Evolutionary conservation across 805 yeast genomes (phyloP).

Genomic region (Candida glaebosa): DNA sequence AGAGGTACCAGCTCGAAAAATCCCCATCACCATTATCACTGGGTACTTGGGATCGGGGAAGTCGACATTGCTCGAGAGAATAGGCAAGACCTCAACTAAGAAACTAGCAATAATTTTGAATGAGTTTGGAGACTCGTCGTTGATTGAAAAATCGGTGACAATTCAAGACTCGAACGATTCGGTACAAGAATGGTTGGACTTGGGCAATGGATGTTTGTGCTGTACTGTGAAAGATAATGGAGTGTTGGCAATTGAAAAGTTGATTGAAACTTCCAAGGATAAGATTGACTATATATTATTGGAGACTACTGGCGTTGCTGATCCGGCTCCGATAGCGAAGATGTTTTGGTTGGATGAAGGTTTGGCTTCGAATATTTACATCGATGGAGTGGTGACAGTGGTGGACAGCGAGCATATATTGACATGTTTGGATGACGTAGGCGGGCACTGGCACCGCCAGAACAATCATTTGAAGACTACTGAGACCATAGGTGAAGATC

Average conservation of each 20-base stretch:
- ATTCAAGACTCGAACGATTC: slow-evolving; percentile 48
- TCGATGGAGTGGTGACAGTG: slow-evolving; percentile 90
- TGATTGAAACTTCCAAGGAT: slow-evolving; percentile 67
- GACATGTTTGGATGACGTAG: slow-evolving; percentile 64
- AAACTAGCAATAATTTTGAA: slow-evolving; percentile 86
- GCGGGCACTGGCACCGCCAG: slow-evolving; percentile 64
- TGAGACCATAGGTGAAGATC: slow-evolving; percentile 19
- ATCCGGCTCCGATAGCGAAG: slow-evolving; percentile 94
- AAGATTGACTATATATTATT: slow-evolving; percentile 85
- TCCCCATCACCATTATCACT: slow-evolving; percentile 90
- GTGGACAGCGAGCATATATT: slow-evolving; percentile 70
- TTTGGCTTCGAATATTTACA: slow-evolving; percentile 73
- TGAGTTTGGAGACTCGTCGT: slow-evolving; percentile 89
- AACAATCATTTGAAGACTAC: slow-evolving; percentile 23
- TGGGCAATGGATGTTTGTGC: slow-evolving; percentile 95
- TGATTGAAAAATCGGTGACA: slow-evolving; percentile 82
- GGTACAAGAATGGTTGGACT: slow-evolving; percentile 91
- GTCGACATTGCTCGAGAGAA: slow-evolving; percentile 73
- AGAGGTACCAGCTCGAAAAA: slow-evolving; percentile 35
- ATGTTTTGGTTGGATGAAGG: slow-evolving; percentile 99
- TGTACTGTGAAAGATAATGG: slow-evolving; percentile 96
- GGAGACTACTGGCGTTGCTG: slow-evolving; percentile 96
- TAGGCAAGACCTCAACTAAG: slow-evolving; percentile 67
- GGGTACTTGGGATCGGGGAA: slow-evolving; percentile 97
- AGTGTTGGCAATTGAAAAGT: slow-evolving; percentile 86